These are phyloP conservation scores for Tolypocladium endophyticum DNA, from an alignment of 2,329 filamentous ascomycete species.

Conservation along the genomic window DNA sequence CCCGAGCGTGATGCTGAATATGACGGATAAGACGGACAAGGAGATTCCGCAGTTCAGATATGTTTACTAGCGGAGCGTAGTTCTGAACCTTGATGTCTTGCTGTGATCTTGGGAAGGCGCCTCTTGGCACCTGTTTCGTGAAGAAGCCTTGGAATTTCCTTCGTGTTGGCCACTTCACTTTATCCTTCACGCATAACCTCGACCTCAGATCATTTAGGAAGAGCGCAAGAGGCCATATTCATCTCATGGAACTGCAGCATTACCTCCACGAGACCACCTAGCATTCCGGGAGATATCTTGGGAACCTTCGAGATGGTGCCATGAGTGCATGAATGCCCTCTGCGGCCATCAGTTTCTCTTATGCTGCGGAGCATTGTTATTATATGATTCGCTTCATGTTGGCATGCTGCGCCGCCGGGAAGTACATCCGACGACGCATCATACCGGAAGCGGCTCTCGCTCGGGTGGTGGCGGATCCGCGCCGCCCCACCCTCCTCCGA, in stretches of 20 bases:
- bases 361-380: not conserved
- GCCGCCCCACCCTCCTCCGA: not conserved
- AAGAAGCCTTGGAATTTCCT: no score
- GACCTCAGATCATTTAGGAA: no score
- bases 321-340: no score
- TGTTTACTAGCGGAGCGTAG: not conserved
- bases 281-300: not conserved
- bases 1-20: constrained; percentile 6
- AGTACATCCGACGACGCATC: not conserved
- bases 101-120: not conserved
- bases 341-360: not conserved
- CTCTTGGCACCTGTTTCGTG: no score
- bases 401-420: not conserved
- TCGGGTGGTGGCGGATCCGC: not conserved
- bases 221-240: no score
- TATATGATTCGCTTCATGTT: not conserved
- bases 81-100: not conserved
- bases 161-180: no score
- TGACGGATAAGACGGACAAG: constrained; percentile 41
- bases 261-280: no score
- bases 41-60: constrained; percentile 38
- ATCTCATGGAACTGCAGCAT: no score
- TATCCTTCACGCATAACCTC: no score
- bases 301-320: not conserved
- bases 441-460: not conserved